A percentile compares a stretch with the other conserved stretches of the same genome.
Evolutionary conservation across 257 asterid genomes (phyloP).

Genomic region (Solanum commersonii): DNA sequence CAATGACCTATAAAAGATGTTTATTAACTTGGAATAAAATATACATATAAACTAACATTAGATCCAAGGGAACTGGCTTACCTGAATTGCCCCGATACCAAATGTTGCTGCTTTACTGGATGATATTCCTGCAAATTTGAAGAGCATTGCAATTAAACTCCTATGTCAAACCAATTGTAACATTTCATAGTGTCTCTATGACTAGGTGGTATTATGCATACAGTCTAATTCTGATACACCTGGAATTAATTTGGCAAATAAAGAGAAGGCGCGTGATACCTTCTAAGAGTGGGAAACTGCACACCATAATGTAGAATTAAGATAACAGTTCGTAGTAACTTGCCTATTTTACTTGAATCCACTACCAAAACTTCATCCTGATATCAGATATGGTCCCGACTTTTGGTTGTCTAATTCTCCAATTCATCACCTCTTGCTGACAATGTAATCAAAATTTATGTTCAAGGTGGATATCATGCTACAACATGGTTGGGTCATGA

Average conservation of each 20-base stretch:
- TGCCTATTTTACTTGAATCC: background rate
- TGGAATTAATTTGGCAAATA: background rate
- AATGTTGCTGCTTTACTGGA: slow-evolving; percentile 76
- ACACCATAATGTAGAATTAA: background rate
- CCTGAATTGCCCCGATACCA: slow-evolving; percentile 87
- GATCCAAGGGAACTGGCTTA: background rate
- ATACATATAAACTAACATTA: background rate
- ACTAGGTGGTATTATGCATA: background rate
- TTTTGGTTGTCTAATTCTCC: background rate
- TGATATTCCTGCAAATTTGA: slow-evolving; percentile 42
- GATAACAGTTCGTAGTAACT: background rate
- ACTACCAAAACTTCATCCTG: background rate
- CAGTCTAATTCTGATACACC: background rate
- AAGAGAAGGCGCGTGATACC: background rate
- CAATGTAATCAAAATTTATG: background rate
- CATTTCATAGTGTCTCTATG: background rate
- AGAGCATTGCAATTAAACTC: background rate
- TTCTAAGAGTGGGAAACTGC: background rate
- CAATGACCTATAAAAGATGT: slow-evolving; percentile 39
- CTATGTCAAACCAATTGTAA: background rate
- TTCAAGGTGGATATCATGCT: background rate
- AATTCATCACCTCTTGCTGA: background rate
- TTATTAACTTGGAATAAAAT: background rate
- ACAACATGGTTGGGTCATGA: background rate
- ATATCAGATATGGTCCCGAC: background rate